Conservation (phyloP, 2,329 filamentous ascomycete genomes). For the Trichoderma oligosporum region DNA sequence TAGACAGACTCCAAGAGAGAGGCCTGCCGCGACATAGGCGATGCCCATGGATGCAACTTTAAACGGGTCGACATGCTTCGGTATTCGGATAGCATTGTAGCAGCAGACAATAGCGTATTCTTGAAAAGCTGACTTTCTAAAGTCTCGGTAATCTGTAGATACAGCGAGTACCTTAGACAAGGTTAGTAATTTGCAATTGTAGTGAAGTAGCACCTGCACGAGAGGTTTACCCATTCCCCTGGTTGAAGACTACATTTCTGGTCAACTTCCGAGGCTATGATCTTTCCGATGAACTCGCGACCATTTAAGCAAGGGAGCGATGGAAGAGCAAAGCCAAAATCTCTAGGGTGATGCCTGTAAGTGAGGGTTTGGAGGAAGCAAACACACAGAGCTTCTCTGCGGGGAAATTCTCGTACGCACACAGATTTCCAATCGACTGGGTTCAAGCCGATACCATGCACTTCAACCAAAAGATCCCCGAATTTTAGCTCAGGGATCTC, state of each 20-base stretch:
- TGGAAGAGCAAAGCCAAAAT: background rate
- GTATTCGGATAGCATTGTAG: conserved; percentile 16
- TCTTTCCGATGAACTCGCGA: conserved; percentile 16
- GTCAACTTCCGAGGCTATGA: conserved; percentile 14
- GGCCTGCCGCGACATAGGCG: conserved; percentile 9
- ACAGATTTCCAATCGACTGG: conserved; percentile 7
- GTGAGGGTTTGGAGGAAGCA: background rate
- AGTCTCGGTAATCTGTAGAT: conserved; percentile 11
- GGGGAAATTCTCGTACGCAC: conserved; percentile 1
- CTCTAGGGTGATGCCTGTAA: background rate
- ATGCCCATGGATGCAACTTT: conserved; percentile 12
- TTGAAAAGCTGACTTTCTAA: conserved; percentile 14
- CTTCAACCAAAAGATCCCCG: conserved; percentile 16
- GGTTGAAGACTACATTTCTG: conserved; percentile 1
- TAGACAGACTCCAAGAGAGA: conserved; percentile 13
- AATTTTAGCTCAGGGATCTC: conserved; percentile 12
- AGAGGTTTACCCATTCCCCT: conserved; percentile 13
- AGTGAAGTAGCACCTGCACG: background rate
- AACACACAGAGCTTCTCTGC: background rate
- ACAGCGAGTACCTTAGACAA: conserved; percentile 10
- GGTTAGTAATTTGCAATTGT: background rate
- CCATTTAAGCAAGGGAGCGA: background rate
- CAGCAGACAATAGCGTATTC: conserved; percentile 16
- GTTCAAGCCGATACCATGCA: conserved; percentile 14
- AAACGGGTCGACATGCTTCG: conserved; percentile 15